Percentiles rank a stretch among this genome's conserved stretches.
Conservation (phyloP, 768 basidiomycete genomes). For the Russula foetens region DNA sequence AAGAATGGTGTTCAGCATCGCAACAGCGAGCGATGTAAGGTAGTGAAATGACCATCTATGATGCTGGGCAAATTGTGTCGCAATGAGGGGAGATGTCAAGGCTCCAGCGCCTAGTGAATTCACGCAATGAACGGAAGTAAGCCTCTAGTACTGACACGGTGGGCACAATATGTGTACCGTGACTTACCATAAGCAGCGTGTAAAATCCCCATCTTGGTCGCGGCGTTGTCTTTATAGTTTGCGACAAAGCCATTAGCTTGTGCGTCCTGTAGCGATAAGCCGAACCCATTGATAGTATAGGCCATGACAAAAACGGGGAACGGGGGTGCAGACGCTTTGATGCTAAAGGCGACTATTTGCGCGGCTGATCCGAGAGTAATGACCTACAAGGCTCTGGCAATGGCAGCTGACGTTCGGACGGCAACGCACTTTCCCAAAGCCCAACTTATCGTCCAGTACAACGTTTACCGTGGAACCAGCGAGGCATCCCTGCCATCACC, state of each 20-base stretch:
- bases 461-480: conserved; percentile 41
- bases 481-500: conserved; percentile 37
- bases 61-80: conserved; percentile 71
- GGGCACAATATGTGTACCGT: neutral
- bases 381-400: conserved; percentile 24
- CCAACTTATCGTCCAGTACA: conserved; percentile 35
- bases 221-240: conserved; percentile 43
- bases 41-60: conserved; percentile 73
- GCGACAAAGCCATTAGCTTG: conserved; percentile 68
- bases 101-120: conserved; percentile 49
- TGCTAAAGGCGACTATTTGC: conserved; percentile 45
- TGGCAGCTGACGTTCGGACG: neutral
- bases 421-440: conserved; percentile 38
- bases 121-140: neutral
- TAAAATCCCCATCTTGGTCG: conserved; percentile 60
- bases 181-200: conserved; percentile 58
- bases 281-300: conserved; percentile 42
- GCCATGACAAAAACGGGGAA: conserved; percentile 54
- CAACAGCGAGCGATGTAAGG: conserved; percentile 60
- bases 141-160: neutral
- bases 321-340: conserved; percentile 49
- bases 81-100: conserved; percentile 59
- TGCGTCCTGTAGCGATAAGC: conserved; percentile 50
- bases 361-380: conserved; percentile 39
- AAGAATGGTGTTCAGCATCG: conserved; percentile 44